These are phyloP conservation scores for Chaetomium strumarium DNA, from an alignment of 2,329 filamentous ascomycete species.

Conservation along the genomic window DNA sequence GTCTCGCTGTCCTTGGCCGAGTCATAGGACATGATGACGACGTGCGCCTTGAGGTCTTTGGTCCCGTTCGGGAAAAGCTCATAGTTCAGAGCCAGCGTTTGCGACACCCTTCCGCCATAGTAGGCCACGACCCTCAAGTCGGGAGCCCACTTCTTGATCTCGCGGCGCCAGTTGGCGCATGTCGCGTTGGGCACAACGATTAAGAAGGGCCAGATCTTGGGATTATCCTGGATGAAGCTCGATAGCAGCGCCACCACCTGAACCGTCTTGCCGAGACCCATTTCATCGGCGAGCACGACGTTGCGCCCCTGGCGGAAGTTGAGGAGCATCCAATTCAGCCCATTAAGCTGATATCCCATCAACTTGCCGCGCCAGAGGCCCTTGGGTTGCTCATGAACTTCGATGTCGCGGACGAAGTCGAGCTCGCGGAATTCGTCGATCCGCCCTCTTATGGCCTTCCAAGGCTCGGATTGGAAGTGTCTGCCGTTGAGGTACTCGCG, in stretches of 20 bases:
- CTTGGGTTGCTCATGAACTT: slow-evolving; percentile 66
- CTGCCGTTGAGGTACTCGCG: slow-evolving; percentile 77
- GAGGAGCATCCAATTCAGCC: slow-evolving; percentile 90
- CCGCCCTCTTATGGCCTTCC: slow-evolving; percentile 58
- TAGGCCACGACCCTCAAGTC: slow-evolving; percentile 84
- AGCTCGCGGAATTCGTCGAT: slow-evolving; percentile 60
- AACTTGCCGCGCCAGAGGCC: slow-evolving; percentile 71
- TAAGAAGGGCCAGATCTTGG: slow-evolving; percentile 82
- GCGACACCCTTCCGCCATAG: slow-evolving; percentile 70
- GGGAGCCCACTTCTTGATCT: slow-evolving; percentile 91
- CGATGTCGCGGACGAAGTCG: slow-evolving; percentile 60
- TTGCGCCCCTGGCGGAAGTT: slow-evolving; percentile 81
- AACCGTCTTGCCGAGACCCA: slow-evolving; percentile 96
- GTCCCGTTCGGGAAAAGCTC: slow-evolving; percentile 71
- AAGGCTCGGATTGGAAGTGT: slow-evolving; percentile 56
- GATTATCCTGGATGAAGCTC: slow-evolving; percentile 60
- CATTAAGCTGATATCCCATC: slow-evolving; percentile 91
- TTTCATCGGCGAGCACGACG: slow-evolving; percentile 91
- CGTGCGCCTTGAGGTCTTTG: slow-evolving; percentile 73
- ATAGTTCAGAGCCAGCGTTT: slow-evolving; percentile 71
- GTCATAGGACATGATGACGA: slow-evolving; percentile 94
- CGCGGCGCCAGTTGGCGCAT: slow-evolving; percentile 93
- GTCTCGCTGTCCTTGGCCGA: slow-evolving; percentile 70
- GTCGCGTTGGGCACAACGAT: slow-evolving; percentile 93
- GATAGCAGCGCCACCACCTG: slow-evolving; percentile 82